These are phyloP conservation scores for Boletus reticulatus DNA, from an alignment of 768 basidiomycete species.

Conservation along the genomic window DNA sequence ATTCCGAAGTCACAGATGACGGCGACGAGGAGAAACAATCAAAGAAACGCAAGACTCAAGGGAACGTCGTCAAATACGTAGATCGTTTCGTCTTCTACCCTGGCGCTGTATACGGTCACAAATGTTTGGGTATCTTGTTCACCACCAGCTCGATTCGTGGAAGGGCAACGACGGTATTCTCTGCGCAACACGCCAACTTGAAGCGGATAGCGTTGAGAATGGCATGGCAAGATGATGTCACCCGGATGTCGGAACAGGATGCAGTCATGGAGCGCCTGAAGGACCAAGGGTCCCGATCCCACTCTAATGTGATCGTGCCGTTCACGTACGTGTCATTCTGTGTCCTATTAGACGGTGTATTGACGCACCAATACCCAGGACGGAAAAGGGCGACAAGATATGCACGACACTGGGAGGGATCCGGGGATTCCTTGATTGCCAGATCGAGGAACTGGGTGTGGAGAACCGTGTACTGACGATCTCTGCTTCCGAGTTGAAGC, in stretches of 20 bases:
- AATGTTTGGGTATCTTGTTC: not conserved
- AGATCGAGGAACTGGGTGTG: not conserved
- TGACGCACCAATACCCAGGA: not conserved
- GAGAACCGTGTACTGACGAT: not conserved
- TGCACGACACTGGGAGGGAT: not conserved
- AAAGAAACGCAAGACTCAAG: not conserved
- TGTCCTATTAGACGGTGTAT: not conserved
- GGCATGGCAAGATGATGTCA: not conserved
- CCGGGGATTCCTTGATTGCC: not conserved
- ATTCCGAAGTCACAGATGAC: not conserved
- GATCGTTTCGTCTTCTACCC: not conserved
- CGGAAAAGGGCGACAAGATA: not conserved
- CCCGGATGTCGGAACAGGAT: not conserved
- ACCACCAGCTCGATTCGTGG: not conserved
- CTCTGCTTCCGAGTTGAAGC: not conserved
- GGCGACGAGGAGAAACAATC: not conserved
- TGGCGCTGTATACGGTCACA: not conserved
- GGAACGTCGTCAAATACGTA: not conserved
- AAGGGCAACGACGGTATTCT: not conserved
- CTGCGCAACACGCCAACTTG: not conserved
- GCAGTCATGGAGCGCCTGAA: not conserved
- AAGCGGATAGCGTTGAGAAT: not conserved
- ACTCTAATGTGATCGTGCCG: not conserved
- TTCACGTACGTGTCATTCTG: not conserved
- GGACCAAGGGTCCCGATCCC: not conserved